Base-by-base conservation (phyloP, 192 early-diverging fungal species). In the Gaertneriomyces semiglobifer region DNA sequence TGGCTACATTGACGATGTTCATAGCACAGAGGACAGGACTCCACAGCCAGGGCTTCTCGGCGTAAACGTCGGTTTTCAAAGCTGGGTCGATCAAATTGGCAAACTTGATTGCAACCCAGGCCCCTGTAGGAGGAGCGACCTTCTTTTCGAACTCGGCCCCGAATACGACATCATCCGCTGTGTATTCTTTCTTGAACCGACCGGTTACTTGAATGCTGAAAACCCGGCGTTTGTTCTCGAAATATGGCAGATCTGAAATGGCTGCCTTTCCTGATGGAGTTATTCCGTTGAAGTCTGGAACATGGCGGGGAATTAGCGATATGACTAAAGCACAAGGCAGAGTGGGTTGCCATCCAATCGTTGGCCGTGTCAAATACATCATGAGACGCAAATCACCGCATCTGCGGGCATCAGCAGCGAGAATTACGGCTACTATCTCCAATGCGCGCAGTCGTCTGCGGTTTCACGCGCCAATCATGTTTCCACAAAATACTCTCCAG, bases 51-150 rank as follows among this genome's bases (percentile, higher is more conserved):
- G 91, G 91, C 51, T 79, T 77, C 6, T 90, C 88, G 51, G 72
- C 59, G 75, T 86, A 85, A 14, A 93, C 68, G 63, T 93, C 88
- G 6, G 79, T 73, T 63, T 88, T 69, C 25, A 93, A 72, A 18
- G 86, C 88, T 7, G 90, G 88, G 72, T 93, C 91, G 65, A 92
- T 89, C 61, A 82, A 80, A 57, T 84, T 83, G 18, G 89, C 83
- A 53, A 92, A 86, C 63, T 86, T 90, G 43, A 91, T 65, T 2
- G 88, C 89, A 47, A 93, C 69, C 56, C 84, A 89, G 8, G 83
- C 75, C 20, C 88, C 85, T 0, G 83, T 84, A 6, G 91, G 91
- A 1, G 88, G 79, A 5, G 77, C 70, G 16, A 90, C 69, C 47
- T 89, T 89, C 14, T 74, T 57, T 60, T 90, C 87, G 65, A 93